Evolutionary conservation across 2,329 filamentous ascomycete genomes (phyloP).

Genomic region (Pseudocercospora vitis): DNA sequence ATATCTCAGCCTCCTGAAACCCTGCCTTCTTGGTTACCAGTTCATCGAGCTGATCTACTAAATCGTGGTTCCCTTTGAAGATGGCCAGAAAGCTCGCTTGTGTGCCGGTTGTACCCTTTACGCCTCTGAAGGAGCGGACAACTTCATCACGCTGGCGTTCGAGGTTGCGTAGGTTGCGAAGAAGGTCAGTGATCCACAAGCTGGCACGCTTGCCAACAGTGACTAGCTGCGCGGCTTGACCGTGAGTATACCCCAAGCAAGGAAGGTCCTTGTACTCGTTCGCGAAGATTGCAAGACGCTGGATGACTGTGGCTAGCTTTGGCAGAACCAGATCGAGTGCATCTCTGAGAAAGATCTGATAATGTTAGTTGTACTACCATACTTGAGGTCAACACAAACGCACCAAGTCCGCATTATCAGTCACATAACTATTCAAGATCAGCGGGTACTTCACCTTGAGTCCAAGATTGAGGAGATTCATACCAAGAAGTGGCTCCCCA

Average conservation of each 20-base stretch:
- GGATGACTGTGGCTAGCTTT: conserved; percentile 76
- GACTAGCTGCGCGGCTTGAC: conserved; percentile 59
- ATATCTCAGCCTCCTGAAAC: conserved; percentile 60
- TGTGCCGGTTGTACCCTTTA: conserved; percentile 71
- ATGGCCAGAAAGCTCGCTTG: conserved; percentile 76
- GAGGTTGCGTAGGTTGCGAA: conserved; percentile 73
- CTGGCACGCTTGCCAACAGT: conserved; percentile 66
- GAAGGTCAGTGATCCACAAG: conserved; percentile 73
- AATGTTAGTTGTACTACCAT: neutral
- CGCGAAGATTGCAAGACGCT: conserved; percentile 72
- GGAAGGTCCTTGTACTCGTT: conserved; percentile 70
- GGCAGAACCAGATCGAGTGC: conserved; percentile 73
- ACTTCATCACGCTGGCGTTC: conserved; percentile 68
- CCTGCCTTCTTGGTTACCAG: conserved; percentile 66
- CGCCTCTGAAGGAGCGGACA: conserved; percentile 66
- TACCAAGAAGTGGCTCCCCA: conserved; percentile 62
- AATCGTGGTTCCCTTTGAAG: conserved; percentile 60
- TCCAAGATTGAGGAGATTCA: conserved; percentile 3
- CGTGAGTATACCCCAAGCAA: conserved; percentile 75
- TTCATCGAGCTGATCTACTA: conserved; percentile 63
- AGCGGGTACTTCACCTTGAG: too few relatives aligned
- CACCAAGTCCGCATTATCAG: conserved; percentile 70
- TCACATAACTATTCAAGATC: conserved; percentile 51
- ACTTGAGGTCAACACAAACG: neutral
- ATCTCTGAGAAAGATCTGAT: conserved; percentile 66